phyloP scores from a whole-genome alignment of 2,329 filamentous ascomycete genomes.

The Mycosphaerella arachidis region DNA sequence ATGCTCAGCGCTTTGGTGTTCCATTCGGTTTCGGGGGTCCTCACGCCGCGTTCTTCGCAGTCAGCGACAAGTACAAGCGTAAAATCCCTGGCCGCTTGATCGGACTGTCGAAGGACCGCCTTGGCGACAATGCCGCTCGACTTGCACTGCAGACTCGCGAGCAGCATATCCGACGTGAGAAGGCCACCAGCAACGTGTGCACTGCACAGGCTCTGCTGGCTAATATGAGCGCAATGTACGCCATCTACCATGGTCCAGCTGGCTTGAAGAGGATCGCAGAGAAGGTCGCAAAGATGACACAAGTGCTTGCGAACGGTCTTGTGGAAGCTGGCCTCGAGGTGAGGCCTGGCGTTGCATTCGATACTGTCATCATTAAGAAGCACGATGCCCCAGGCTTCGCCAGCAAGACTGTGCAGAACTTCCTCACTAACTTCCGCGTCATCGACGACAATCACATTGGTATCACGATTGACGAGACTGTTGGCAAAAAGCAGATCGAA shows the following conservation, averaged over 20 bases:
- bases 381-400: slow-evolving; percentile 49
- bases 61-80: slow-evolving; percentile 84
- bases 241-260: slow-evolving; percentile 83
- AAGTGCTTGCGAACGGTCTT: slow-evolving; percentile 49
- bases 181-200: slow-evolving; percentile 96
- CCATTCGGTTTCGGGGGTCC: slow-evolving; percentile 89
- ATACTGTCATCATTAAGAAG: slow-evolving; percentile 66
- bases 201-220: slow-evolving; percentile 90
- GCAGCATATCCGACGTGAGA: slow-evolving; percentile 93
- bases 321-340: slow-evolving; percentile 55
- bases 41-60: slow-evolving; percentile 95
- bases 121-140: slow-evolving; percentile 75
- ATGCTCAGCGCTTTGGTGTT: slow-evolving; percentile 84
- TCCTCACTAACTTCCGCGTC: slow-evolving; percentile 59
- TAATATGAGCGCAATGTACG: slow-evolving; percentile 95
- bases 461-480: slow-evolving; percentile 76
- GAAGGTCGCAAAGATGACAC: slow-evolving; percentile 66
- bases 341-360: slow-evolving; percentile 52
- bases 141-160: slow-evolving; percentile 87
- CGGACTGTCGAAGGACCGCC: slow-evolving; percentile 84
- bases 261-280: slow-evolving; percentile 81
- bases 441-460: slow-evolving; percentile 59
- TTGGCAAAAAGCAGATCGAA: slow-evolving; percentile 52
- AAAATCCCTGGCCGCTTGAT: slow-evolving; percentile 90
- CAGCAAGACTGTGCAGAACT: slow-evolving; percentile 46